These are phyloP conservation scores for Cordyceps farinosa DNA, from an alignment of 2,329 filamentous ascomycete genomes.

Conservation along the genomic window DNA sequence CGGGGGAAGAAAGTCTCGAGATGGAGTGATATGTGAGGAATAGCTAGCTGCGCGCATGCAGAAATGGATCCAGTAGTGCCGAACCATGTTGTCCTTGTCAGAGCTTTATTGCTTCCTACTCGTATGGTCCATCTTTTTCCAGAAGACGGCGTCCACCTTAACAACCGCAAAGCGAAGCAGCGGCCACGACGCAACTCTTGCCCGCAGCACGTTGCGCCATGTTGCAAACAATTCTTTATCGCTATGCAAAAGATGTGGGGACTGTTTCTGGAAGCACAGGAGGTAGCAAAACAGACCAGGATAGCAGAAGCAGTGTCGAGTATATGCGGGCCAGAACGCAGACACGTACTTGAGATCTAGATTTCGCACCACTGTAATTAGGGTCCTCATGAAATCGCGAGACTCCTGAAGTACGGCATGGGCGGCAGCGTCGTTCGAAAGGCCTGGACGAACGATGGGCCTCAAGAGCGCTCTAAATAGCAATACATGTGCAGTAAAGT, in stretches of 20 bases:
- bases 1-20: too few species aligned
- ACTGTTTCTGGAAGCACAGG: constrained; percentile 19
- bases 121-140: constrained; percentile 20
- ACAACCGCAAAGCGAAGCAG: constrained; percentile 23
- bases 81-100: too few species aligned
- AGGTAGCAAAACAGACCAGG: constrained; percentile 23
- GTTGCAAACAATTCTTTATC: constrained; percentile 20
- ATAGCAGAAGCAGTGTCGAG: constrained; percentile 22
- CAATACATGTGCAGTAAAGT: constrained; percentile 20
- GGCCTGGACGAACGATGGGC: constrained; percentile 14
- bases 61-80: too few species aligned
- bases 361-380: constrained; percentile 21
- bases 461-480: constrained; percentile 20
- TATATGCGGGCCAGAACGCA: constrained; percentile 24
- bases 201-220: constrained; percentile 22
- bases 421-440: not conserved
- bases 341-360: constrained; percentile 21
- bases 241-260: constrained; percentile 12
- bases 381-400: constrained; percentile 20
- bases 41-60: too few species aligned
- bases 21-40: too few species aligned
- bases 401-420: constrained; percentile 19
- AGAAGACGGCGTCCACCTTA: constrained; percentile 25
- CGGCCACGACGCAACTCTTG: constrained; percentile 23
- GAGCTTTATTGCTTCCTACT: not conserved